Conservation (phyloP, 306 rosid species). For the Benincasa hispida region DNA sequence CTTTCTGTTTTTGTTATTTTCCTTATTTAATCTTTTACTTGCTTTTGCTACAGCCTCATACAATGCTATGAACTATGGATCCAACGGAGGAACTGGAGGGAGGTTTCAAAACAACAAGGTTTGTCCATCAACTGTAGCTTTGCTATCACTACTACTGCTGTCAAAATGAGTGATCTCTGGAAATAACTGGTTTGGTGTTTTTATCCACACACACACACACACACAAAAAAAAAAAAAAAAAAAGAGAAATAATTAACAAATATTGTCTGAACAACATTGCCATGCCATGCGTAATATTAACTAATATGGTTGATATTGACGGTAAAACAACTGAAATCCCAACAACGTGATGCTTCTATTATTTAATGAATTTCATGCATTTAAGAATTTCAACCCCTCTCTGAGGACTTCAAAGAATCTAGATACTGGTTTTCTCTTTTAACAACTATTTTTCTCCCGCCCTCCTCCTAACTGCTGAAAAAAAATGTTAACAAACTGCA, state of each 20-base stretch:
- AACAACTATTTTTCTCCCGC: background rate
- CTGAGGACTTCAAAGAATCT: no score
- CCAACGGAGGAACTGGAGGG: slow-evolving; percentile 56
- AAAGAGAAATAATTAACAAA: background rate
- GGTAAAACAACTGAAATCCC: background rate
- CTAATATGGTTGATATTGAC: background rate
- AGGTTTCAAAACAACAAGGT: slow-evolving; percentile 82
- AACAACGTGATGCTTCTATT: background rate
- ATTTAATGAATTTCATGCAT: background rate
- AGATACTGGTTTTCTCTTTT: background rate
- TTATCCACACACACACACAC: no score
- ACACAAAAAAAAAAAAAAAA: no score
- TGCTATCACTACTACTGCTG: slow-evolving; percentile 13
- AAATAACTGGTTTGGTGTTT: background rate
- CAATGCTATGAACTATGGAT: slow-evolving; percentile 45
- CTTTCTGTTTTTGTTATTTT: slow-evolving; percentile 54
- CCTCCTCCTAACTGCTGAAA: background rate
- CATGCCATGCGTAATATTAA: background rate
- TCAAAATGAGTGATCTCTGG: background rate
- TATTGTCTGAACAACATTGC: background rate
- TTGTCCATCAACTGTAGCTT: slow-evolving; percentile 17
- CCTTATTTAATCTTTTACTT: slow-evolving; percentile 44
- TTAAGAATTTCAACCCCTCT: no score
- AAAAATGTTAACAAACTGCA: background rate
- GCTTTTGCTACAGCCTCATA: slow-evolving; percentile 66